Percentiles rank a stretch among this genome's conserved stretches.
phyloP scores from a whole-genome alignment of 306 rosid genomes.

The Dalbergia cultrata region DNA sequence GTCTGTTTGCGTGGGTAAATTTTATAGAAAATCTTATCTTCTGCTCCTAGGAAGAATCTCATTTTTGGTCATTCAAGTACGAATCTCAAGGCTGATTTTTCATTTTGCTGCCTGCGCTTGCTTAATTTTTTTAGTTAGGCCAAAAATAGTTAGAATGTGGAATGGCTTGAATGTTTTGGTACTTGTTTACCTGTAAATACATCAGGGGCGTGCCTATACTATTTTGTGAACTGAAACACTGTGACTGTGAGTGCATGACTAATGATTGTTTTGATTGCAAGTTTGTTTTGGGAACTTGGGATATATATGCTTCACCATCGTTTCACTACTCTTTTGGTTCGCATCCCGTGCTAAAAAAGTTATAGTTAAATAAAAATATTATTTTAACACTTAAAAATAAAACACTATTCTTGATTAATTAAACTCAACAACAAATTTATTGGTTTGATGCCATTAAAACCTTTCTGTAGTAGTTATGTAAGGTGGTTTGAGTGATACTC shows the following conservation, averaged over 20 bases:
- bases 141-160: neutral
- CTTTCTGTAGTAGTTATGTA: too few relatives aligned
- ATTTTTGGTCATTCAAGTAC: slow-evolving; percentile 1
- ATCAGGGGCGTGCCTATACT: neutral
- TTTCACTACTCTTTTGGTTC: neutral
- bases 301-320: neutral
- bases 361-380: too few relatives aligned
- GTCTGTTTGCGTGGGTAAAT: neutral
- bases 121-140: neutral
- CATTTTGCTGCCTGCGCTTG: slow-evolving; percentile 1
- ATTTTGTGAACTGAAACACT: neutral
- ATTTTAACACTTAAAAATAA: too few relatives aligned
- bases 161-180: neutral
- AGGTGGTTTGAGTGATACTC: too few relatives aligned
- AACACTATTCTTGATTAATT: too few relatives aligned
- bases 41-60: slow-evolving; percentile 34
- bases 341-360: too few relatives aligned
- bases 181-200: neutral
- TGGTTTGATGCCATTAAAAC: too few relatives aligned
- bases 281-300: neutral
- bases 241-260: slow-evolving; percentile 7
- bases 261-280: neutral
- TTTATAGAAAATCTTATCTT: neutral
- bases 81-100: slow-evolving; percentile 21
- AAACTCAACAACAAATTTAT: too few relatives aligned